Base-by-base conservation (phyloP, 2,329 filamentous ascomycete species). In the Waltergamsia citrina region DNA sequence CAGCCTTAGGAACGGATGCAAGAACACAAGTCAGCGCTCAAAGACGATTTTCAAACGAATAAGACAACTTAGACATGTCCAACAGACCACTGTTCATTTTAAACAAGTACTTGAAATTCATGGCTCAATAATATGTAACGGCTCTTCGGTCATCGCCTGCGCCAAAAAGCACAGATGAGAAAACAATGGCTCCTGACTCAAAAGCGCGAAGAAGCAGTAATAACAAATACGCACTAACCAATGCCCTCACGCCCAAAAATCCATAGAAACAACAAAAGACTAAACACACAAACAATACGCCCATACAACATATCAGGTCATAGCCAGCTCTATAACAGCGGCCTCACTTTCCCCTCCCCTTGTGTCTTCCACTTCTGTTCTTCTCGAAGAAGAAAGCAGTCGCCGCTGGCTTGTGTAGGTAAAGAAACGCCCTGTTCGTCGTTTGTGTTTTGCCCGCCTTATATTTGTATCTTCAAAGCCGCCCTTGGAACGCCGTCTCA, bases 401-500 rank as follows among this genome's bases (percentile, higher is more conserved):
- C 7, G 10, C 16, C 26, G 14, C 14, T 15, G 10, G 8, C 26
- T 15, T 10, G 20, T 33, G 21, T 19, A 33, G 20, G 21, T 15
- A 14, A 15, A n/a, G 11, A 21, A 32, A 32, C 18, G 29, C 29
- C 29, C 5, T 16, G 21, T 11, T 20, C 14, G 7, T 27, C 25
- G 12, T 4, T 21, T n/a, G n/a, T 32, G 17, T 8, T 16, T 8
- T 30, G 12, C 17, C 8, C 18, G n/a, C 7, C 14, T 30, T 4
- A 17, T 16, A 19, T 30, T 9, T 32, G 18, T 9, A 16, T 20
- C 29, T 20, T 28, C 20, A 36, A 36, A 17, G 23, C 22, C 15
- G 22, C 32, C 32, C n/a, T n/a, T 15, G 22, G n/a, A 36, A 36
- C 34, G 34, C 34, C 34, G 25, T 29, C 25, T 23, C 20, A 36